Evolutionary conservation across 1,284 basidiomycete genomes (phyloP).

Genomic region (Lentinula novae-zelandiae): DNA sequence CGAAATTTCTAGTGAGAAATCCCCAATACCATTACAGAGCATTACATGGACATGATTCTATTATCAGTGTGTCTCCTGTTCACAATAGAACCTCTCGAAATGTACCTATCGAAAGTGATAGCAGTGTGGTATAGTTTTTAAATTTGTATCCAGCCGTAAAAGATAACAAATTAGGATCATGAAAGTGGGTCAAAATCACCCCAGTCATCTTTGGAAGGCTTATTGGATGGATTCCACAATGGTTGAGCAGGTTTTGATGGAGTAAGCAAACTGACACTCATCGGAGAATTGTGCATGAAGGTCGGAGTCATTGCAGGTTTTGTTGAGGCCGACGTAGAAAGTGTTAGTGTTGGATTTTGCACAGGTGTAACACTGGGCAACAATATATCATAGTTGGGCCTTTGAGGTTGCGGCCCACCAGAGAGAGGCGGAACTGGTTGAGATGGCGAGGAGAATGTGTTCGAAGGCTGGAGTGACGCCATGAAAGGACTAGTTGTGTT

Average conservation of each 20-base stretch:
- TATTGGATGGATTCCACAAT: slow-evolving; percentile 41
- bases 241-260: slow-evolving; percentile 57
- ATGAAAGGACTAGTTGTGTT: not conserved
- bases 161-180: slow-evolving; percentile 26
- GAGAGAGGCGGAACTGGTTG: slow-evolving; percentile 13
- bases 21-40: slow-evolving; percentile 11
- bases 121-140: too few species aligned
- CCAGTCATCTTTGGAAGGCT: slow-evolving; percentile 63
- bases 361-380: slow-evolving; percentile 25
- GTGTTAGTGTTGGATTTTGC: slow-evolving; percentile 14
- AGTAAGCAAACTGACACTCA: slow-evolving; percentile 50
- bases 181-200: slow-evolving; percentile 76
- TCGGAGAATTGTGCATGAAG: slow-evolving; percentile 22
- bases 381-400: slow-evolving; percentile 54
- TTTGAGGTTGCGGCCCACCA: slow-evolving; percentile 22
- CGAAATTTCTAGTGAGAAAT: too few species aligned
- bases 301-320: not conserved
- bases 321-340: slow-evolving; percentile 14
- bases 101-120: not conserved
- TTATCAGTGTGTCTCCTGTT: slow-evolving; percentile 52
- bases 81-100: slow-evolving; percentile 24
- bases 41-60: slow-evolving; percentile 36
- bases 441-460: not conserved
- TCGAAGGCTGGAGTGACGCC: not conserved
- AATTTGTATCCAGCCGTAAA: slow-evolving; percentile 13